Evolutionary conservation across 176 grass and related monocot species (phyloP).

Genomic region (Guadua angustifolia): DNA sequence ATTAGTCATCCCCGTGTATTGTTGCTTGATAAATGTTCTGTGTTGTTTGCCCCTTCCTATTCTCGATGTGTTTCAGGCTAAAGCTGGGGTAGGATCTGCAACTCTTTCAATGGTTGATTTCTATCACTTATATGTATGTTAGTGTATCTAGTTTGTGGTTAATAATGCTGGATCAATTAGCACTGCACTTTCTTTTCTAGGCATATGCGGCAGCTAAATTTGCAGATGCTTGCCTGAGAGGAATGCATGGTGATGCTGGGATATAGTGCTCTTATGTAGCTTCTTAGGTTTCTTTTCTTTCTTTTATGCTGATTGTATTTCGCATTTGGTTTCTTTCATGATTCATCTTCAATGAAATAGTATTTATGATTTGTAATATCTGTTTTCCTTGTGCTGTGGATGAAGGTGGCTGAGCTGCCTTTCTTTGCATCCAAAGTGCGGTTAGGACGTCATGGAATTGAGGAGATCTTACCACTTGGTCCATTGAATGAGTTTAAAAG

Average conservation of each 20-base stretch:
- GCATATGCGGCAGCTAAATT: constrained; percentile 82
- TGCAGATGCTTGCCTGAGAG: constrained; percentile 79
- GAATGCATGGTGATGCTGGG: constrained; percentile 69
- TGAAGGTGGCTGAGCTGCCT: constrained; percentile 79
- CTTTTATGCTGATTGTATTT: background rate
- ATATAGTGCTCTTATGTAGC: constrained; percentile 85
- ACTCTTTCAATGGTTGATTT: too few relatives aligned
- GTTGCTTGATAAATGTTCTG: too few relatives aligned
- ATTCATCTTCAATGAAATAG: background rate
- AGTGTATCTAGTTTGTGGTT: background rate
- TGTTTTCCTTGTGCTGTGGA: constrained; percentile 26
- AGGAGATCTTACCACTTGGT: constrained; percentile 80
- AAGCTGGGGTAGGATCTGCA: too few relatives aligned
- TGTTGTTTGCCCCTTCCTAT: too few relatives aligned
- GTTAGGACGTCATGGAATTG: constrained; percentile 60
- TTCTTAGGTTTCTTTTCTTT: constrained; percentile 60
- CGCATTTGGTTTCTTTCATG: constrained; percentile 23
- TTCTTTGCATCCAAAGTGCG: constrained; percentile 91
- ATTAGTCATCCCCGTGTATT: too few relatives aligned
- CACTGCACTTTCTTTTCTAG: constrained; percentile 27
- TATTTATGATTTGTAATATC: constrained; percentile 21
- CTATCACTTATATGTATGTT: background rate
- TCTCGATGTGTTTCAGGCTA: too few relatives aligned
- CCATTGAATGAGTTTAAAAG: constrained; percentile 84
- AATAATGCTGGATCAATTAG: background rate